phyloP scores from a whole-genome alignment of 2,329 filamentous ascomycete species.

The Furcasterigmium furcatum region DNA sequence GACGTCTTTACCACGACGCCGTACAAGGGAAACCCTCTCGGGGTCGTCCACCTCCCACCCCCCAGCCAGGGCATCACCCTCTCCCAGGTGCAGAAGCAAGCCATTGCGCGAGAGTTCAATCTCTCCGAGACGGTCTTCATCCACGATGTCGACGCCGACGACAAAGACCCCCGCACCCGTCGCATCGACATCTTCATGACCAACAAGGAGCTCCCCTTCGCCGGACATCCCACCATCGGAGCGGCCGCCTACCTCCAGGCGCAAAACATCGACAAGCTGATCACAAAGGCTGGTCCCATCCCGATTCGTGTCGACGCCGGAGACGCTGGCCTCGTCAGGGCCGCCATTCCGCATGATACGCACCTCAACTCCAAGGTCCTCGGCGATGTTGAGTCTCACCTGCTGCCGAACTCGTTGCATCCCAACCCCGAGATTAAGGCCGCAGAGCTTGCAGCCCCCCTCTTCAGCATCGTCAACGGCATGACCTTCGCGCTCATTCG shows the following conservation, averaged over 20 bases:
- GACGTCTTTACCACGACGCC: constrained; percentile 54
- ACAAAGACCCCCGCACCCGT: constrained; percentile 19
- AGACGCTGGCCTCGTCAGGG: constrained; percentile 46
- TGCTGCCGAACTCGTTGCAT: constrained; percentile 2
- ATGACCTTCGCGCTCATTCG: constrained; percentile 70
- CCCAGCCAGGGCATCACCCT: constrained; percentile 30
- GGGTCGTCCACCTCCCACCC: constrained; percentile 50
- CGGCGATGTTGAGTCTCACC: constrained; percentile 12
- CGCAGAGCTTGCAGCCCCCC: constrained; percentile 36
- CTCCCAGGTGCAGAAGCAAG: constrained; percentile 51
- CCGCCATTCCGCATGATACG: constrained; percentile 64
- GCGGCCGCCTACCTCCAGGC: constrained; percentile 45
- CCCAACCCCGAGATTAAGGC: background rate
- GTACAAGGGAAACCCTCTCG: constrained; percentile 58
- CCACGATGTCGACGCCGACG: constrained; percentile 37
- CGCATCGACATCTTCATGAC: constrained; percentile 58
- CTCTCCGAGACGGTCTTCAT: constrained; percentile 63
- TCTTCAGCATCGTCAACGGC: constrained; percentile 66
- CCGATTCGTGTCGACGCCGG: constrained; percentile 28
- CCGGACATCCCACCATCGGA: constrained; percentile 61
- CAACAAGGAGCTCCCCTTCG: constrained; percentile 54
- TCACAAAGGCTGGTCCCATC: constrained; percentile 57
- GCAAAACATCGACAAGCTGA: constrained; percentile 35
- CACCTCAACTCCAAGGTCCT: constrained; percentile 52
- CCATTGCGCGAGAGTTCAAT: constrained; percentile 60